Evolutionary conservation across 208 protist species (phyloP).

Genomic region (Borovskyia barvae): DNA sequence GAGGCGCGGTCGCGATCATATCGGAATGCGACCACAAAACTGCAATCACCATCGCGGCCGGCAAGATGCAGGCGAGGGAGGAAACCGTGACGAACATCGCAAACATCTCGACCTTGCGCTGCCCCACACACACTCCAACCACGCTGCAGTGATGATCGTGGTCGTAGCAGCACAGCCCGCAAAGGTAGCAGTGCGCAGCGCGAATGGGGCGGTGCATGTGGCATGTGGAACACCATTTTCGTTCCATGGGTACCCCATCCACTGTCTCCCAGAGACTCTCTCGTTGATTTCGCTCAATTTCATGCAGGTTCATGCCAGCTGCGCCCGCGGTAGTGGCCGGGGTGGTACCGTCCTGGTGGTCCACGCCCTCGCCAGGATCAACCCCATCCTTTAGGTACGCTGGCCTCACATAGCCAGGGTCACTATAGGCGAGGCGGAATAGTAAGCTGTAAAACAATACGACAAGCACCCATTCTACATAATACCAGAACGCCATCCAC

Average conservation of each 20-base stretch:
- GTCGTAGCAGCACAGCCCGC: slow-evolving; percentile 80
- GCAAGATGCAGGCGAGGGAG: slow-evolving; percentile 19
- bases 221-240: slow-evolving; percentile 91
- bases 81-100: slow-evolving; percentile 43
- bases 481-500: slow-evolving; percentile 35
- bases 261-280: slow-evolving; percentile 75
- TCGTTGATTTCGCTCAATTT: slow-evolving; percentile 60
- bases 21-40: slow-evolving; percentile 29
- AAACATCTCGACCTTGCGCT: slow-evolving; percentile 68
- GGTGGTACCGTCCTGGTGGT: background rate
- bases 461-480: slow-evolving; percentile 32
- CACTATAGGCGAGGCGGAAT: slow-evolving; percentile 57
- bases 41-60: slow-evolving; percentile 27
- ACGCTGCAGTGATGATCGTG: slow-evolving; percentile 92
- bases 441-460: slow-evolving; percentile 46
- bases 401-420: slow-evolving; percentile 79
- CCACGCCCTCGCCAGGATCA: background rate
- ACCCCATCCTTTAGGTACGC: slow-evolving; percentile 64
- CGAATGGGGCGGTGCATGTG: slow-evolving; percentile 79
- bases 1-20: slow-evolving; percentile 12
- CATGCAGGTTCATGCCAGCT: slow-evolving; percentile 54
- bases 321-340: background rate
- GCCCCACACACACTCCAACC: slow-evolving; percentile 79
- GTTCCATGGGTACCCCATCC: slow-evolving; percentile 71
- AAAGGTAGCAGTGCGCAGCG: slow-evolving; percentile 90